Conservation (phyloP, 768 basidiomycete species). For the Coprinopsis marcescibilis region DNA sequence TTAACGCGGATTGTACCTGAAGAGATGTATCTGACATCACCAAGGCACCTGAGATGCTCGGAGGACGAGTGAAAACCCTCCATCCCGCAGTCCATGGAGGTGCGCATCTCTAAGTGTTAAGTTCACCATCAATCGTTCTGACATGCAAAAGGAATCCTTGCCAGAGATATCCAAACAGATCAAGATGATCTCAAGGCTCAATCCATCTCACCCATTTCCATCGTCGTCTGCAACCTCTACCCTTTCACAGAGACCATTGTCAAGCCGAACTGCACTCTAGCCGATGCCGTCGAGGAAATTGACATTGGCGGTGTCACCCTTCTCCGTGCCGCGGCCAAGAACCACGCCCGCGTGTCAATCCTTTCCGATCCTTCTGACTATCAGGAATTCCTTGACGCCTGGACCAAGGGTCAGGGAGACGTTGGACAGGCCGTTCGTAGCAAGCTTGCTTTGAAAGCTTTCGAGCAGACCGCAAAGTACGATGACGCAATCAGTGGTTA, state of each 20-base stretch:
- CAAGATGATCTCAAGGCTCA: constrained; percentile 79
- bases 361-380: constrained; percentile 90
- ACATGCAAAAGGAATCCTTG: constrained; percentile 71
- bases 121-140: neutral
- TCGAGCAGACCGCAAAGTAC: constrained; percentile 92
- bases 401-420: constrained; percentile 67
- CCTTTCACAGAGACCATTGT: constrained; percentile 92
- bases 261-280: constrained; percentile 81
- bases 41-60: constrained; percentile 98
- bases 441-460: constrained; percentile 91
- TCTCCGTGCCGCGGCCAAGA: constrained; percentile 96
- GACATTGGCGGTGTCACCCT: constrained; percentile 99
- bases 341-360: constrained; percentile 88
- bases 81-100: constrained; percentile 98
- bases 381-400: constrained; percentile 69
- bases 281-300: constrained; percentile 94
- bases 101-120: constrained; percentile 23
- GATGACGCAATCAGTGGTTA: constrained; percentile 95
- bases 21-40: constrained; percentile 98
- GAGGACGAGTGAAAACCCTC: constrained; percentile 95
- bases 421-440: constrained; percentile 67
- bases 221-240: constrained; percentile 99
- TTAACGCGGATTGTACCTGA: neutral
- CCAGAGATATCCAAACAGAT: constrained; percentile 87
- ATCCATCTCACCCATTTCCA: constrained; percentile 84